These are phyloP conservation scores for Biscutella laevigata DNA, from an alignment of 441 rosid genomes.

Conservation along the genomic window DNA sequence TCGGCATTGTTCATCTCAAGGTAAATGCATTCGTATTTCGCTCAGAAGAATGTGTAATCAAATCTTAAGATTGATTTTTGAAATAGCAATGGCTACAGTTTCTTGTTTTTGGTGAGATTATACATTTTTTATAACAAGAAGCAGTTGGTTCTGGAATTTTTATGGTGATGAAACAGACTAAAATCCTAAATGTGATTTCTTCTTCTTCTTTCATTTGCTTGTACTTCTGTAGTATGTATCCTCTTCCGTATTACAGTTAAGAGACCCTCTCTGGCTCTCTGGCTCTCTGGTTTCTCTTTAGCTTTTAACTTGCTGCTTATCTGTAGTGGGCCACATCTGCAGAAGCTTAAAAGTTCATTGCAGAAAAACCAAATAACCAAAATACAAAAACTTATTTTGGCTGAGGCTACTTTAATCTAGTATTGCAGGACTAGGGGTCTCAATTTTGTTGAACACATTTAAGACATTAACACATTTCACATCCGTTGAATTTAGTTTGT, in stretches of 20 bases:
- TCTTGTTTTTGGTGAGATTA: too few species aligned
- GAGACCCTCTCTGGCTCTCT: constrained; percentile 14
- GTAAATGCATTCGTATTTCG: too few species aligned
- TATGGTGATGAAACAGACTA: too few species aligned
- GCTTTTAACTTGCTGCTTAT: constrained; percentile 58
- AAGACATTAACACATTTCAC: background rate
- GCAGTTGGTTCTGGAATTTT: too few species aligned
- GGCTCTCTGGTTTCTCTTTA: background rate
- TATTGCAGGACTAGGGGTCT: constrained; percentile 39
- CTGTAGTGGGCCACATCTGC: constrained; percentile 93
- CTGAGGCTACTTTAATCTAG: constrained; percentile 29
- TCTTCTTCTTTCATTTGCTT: constrained; percentile 1
- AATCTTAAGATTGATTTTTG: too few species aligned
- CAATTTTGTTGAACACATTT: constrained; percentile 14
- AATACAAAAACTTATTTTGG: constrained; percentile 9
- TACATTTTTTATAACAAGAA: too few species aligned
- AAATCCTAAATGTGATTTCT: too few species aligned
- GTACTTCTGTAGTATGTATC: constrained; percentile 12
- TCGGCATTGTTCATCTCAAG: constrained; percentile 88
- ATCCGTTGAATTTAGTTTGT: background rate
- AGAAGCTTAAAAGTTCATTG: constrained; percentile 17
- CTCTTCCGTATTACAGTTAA: background rate
- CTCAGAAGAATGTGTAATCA: too few species aligned
- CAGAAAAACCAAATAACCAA: constrained; percentile 12
- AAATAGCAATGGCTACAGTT: too few species aligned